Percentiles rank a stretch among this genome's conserved stretches.
These are phyloP conservation scores for Flagelloscypha sp. DNA, from an alignment of 768 basidiomycete genomes.

Conservation along the genomic window DNA sequence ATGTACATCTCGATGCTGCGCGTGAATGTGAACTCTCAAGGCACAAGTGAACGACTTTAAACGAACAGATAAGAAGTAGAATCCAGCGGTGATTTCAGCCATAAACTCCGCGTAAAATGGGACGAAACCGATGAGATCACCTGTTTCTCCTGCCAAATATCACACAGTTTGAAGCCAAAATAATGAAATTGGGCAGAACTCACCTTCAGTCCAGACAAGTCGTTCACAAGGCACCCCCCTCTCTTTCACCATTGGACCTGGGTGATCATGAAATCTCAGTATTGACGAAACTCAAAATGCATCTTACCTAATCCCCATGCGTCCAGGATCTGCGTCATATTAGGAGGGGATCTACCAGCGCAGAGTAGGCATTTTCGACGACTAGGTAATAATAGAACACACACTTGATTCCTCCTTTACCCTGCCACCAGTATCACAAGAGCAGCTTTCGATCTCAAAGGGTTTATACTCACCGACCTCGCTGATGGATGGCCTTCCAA, in stretches of 20 bases:
- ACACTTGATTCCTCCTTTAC: no score
- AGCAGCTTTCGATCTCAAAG: no score
- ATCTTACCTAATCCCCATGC: conserved; percentile 45
- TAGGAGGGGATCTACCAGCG: conserved; percentile 41
- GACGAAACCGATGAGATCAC: conserved; percentile 35
- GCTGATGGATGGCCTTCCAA: no score
- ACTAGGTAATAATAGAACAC: no score
- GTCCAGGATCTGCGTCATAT: conserved; percentile 46
- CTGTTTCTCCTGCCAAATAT: conserved; percentile 33
- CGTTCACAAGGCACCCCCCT: no score
- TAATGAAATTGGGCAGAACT: no score
- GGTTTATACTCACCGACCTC: no score
- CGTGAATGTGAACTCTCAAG: conserved; percentile 1
- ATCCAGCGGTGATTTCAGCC: conserved; percentile 32
- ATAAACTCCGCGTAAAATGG: conserved; percentile 41
- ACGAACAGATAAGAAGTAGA: conserved; percentile 31
- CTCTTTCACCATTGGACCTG: no score
- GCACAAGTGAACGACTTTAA: conserved; percentile 22
- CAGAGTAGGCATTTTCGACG: no score
- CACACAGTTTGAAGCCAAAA: no score
- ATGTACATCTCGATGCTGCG: conserved; percentile 46
- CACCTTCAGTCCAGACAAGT: conserved; percentile 8
- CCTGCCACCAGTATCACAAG: no score
- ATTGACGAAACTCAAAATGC: conserved; percentile 23
- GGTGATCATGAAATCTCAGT: no score